Conservation (phyloP, 2,329 filamentous ascomycete genomes). For the Nemania abortiva region DNA sequence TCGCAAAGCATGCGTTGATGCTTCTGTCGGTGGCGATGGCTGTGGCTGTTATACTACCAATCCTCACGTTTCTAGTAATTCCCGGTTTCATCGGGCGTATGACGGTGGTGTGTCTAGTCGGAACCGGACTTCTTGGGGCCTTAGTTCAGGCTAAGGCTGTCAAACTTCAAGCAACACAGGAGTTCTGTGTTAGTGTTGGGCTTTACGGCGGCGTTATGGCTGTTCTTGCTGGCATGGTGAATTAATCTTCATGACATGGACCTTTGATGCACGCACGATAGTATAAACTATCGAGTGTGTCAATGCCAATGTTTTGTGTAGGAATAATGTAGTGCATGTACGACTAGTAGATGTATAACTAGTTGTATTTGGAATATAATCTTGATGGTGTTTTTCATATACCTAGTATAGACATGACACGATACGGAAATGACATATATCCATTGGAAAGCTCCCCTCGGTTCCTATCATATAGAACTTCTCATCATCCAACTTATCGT, state of each 20-base stretch:
- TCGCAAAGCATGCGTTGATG: conserved; percentile 34
- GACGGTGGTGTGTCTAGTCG: conserved; percentile 66
- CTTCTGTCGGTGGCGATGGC: conserved; percentile 60
- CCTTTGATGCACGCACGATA: neutral
- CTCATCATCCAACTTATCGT: too few relatives aligned
- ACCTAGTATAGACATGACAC: neutral
- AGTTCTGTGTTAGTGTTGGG: conserved; percentile 48
- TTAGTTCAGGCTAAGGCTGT: conserved; percentile 47
- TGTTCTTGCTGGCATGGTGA: conserved; percentile 46
- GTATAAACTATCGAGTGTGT: neutral
- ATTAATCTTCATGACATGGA: conserved; percentile 16
- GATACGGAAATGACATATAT: too few relatives aligned
- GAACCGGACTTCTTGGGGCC: conserved; percentile 56
- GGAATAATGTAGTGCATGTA: neutral
- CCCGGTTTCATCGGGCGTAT: conserved; percentile 68
- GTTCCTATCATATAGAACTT: too few relatives aligned
- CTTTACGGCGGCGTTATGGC: conserved; percentile 56
- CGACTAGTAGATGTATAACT: neutral
- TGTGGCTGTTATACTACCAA: conserved; percentile 65
- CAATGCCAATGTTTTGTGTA: neutral
- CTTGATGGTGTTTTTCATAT: neutral
- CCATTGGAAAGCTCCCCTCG: too few relatives aligned
- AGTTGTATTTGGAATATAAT: neutral
- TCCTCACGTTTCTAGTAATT: conserved; percentile 70
- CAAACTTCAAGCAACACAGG: conserved; percentile 38